phyloP scores from a whole-genome alignment of 2,329 filamentous ascomycete species.

The Hypoxylon sp. region DNA sequence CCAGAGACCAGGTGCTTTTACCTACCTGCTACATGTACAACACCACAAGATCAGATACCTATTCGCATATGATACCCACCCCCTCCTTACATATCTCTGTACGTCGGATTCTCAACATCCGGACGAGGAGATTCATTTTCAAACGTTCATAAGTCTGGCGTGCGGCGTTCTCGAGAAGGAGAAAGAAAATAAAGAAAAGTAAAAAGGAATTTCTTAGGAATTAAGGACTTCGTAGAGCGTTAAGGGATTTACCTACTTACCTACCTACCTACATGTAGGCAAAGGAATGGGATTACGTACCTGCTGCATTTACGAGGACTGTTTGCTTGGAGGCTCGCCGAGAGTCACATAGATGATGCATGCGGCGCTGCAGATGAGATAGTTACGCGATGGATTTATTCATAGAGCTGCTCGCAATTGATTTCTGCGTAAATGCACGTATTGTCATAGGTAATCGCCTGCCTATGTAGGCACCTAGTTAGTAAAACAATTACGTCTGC shows the following conservation, averaged over 20 bases:
- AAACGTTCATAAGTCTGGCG: not conserved
- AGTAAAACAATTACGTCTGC: not conserved
- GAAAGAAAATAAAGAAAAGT: not conserved
- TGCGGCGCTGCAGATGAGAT: not conserved
- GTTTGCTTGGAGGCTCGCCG: too few relatives aligned
- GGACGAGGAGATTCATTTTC: too few relatives aligned
- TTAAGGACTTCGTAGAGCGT: too few relatives aligned
- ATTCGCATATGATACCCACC: constrained; percentile 15
- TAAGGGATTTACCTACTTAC: too few relatives aligned
- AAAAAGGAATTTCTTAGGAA: constrained; percentile 4
- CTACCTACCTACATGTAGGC: too few relatives aligned
- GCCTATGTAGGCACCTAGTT: not conserved
- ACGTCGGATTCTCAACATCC: not conserved
- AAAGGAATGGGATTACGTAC: not conserved
- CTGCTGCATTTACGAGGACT: not conserved
- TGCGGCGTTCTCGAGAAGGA: not conserved
- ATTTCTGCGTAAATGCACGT: not conserved
- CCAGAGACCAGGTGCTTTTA: constrained; percentile 5
- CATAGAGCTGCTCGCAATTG: not conserved
- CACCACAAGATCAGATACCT: constrained; percentile 3
- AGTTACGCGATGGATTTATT: not conserved
- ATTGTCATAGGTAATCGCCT: not conserved
- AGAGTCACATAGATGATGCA: too few relatives aligned
- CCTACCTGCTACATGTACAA: constrained; percentile 11
- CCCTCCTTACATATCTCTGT: not conserved